Conservation (phyloP, 2,329 filamentous ascomycete genomes). For the Penicillium digitatum region DNA sequence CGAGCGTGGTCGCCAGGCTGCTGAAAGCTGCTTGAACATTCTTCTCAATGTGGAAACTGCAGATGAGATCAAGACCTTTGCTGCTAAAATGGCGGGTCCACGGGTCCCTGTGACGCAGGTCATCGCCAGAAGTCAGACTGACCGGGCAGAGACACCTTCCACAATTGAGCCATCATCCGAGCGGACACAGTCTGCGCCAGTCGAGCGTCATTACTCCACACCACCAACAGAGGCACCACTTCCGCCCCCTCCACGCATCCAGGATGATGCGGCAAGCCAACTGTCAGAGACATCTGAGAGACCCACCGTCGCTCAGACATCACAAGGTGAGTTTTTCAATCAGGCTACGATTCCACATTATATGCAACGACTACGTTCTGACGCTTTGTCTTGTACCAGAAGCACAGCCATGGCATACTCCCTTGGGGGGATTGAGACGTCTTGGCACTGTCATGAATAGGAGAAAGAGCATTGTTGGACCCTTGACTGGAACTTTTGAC, state of each 20-base stretch:
- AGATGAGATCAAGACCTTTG: constrained; percentile 67
- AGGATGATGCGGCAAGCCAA: constrained; percentile 55
- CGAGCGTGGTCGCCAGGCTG: constrained; percentile 67
- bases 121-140: constrained; percentile 16
- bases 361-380: background rate
- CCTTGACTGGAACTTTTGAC: constrained; percentile 29
- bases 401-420: constrained; percentile 39
- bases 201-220: constrained; percentile 1
- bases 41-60: constrained; percentile 82
- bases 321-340: constrained; percentile 33
- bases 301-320: constrained; percentile 24
- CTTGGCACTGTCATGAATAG: constrained; percentile 48
- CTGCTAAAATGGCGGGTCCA: constrained; percentile 29
- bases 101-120: constrained; percentile 11
- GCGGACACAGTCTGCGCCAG: constrained; percentile 23
- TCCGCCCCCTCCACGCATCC: constrained; percentile 39
- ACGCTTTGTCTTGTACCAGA: constrained; percentile 23
- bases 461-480: constrained; percentile 42
- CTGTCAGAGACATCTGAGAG: constrained; percentile 49
- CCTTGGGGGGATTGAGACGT: constrained; percentile 45
- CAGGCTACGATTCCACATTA: background rate
- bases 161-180: constrained; percentile 7
- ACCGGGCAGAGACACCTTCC: constrained; percentile 14
- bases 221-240: constrained; percentile 27
- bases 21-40: constrained; percentile 74